phyloP scores from a whole-genome alignment of 805 yeast species.

The Candida silvicultrix region DNA sequence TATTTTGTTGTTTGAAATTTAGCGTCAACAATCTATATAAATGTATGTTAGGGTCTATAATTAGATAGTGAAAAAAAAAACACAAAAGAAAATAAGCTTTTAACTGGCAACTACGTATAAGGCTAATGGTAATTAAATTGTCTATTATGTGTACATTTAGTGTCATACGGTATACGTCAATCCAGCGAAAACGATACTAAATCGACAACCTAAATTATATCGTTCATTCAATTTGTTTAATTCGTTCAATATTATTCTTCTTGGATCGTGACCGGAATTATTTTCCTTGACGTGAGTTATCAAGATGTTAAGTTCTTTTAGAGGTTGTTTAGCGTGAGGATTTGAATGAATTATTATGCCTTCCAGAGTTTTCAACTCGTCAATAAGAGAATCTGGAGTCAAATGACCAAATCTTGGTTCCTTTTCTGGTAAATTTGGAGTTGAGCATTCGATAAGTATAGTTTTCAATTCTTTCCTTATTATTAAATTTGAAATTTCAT shows the following conservation, averaged over 20 bases:
- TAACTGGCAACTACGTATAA: no score
- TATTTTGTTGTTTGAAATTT: constrained; percentile 41
- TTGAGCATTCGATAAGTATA: constrained; percentile 76
- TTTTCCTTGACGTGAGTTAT: constrained; percentile 43
- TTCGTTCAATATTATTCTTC: constrained; percentile 44
- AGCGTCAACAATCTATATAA: not conserved
- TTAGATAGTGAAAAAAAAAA: not conserved
- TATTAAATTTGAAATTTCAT: constrained; percentile 40
- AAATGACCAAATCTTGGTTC: constrained; percentile 72
- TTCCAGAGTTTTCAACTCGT: constrained; percentile 40
- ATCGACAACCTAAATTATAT: constrained; percentile 34
- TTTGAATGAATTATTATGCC: constrained; percentile 6
- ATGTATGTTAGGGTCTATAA: not conserved
- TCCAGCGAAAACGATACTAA: constrained; percentile 54
- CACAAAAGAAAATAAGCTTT: no score
- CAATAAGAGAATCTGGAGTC: constrained; percentile 56
- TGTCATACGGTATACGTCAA: constrained; percentile 28
- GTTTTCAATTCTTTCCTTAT: constrained; percentile 36
- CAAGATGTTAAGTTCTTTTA: constrained; percentile 18
- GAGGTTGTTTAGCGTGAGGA: not conserved
- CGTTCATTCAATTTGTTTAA: constrained; percentile 38
- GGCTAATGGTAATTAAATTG: no score
- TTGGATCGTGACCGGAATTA: constrained; percentile 41
- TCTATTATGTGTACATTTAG: not conserved
- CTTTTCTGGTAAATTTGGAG: constrained; percentile 35